Percentiles rank a stretch among this genome's conserved stretches.
Conservation (phyloP, 2,329 filamentous ascomycete species). For the Celoporthe dispersa region DNA sequence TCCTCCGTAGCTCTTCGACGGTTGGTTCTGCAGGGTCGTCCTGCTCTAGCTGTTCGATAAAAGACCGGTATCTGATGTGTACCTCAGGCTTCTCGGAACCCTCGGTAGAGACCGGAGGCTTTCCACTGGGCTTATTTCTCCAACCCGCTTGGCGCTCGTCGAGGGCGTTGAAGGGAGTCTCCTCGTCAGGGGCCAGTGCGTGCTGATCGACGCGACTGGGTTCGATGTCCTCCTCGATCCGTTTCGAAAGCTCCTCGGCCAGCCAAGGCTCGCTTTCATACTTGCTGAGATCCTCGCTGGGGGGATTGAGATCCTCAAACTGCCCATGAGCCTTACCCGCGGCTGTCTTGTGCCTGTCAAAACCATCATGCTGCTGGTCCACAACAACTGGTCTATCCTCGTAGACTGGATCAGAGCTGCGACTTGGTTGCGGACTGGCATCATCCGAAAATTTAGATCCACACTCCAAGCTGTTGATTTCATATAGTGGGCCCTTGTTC, state of each 20-base stretch:
- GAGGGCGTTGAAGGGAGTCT: slow-evolving; percentile 47
- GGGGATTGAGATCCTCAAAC: slow-evolving; percentile 37
- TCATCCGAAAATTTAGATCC: background rate
- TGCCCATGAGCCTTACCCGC: slow-evolving; percentile 32
- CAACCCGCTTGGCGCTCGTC: slow-evolving; percentile 43
- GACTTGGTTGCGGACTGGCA: background rate
- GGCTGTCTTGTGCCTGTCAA: slow-evolving; percentile 37
- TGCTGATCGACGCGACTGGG: slow-evolving; percentile 35
- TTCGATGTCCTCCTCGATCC: slow-evolving; percentile 36
- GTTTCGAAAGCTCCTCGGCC: slow-evolving; percentile 36
- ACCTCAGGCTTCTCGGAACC: slow-evolving; percentile 18
- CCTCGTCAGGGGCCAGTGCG: slow-evolving; percentile 43
- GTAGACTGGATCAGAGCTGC: background rate
- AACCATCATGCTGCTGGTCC: slow-evolving; percentile 42
- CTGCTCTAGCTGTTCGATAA: slow-evolving; percentile 11
- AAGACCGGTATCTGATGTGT: slow-evolving; percentile 16
- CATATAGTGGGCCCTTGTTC: slow-evolving; percentile 24
- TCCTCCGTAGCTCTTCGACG: slow-evolving; percentile 12
- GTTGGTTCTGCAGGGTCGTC: slow-evolving; percentile 9
- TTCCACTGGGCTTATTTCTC: slow-evolving; percentile 12
- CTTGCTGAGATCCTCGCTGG: slow-evolving; percentile 43
- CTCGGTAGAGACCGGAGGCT: slow-evolving; percentile 36
- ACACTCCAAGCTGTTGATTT: background rate
- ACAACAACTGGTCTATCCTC: slow-evolving; percentile 22
- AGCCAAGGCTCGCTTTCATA: slow-evolving; percentile 45